Percentiles rank a stretch among this genome's conserved stretches.
Conservation (phyloP, 768 basidiomycete species). For the Filobasidium wieringae region DNA sequence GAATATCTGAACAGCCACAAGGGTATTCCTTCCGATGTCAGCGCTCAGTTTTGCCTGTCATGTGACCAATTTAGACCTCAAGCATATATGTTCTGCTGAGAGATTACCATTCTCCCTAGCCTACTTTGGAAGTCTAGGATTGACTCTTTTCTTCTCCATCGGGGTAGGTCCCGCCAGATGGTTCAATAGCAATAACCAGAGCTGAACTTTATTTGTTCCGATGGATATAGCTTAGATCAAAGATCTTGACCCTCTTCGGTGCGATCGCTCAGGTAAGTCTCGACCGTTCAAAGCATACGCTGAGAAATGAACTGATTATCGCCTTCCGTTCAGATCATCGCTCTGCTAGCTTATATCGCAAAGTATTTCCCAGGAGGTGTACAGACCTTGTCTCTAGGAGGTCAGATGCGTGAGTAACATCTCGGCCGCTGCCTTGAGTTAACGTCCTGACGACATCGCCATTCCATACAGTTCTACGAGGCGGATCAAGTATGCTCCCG, state of each 20-base stretch:
- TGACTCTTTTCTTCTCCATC: slow-evolving; percentile 85
- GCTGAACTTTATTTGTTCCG: neutral
- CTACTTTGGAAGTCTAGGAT: slow-evolving; percentile 68
- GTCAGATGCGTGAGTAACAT: slow-evolving; percentile 40
- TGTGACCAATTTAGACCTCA: no score
- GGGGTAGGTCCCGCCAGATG: slow-evolving; percentile 48
- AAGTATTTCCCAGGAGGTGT: slow-evolving; percentile 86
- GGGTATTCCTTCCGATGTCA: no score
- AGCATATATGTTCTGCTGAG: slow-evolving; percentile 65
- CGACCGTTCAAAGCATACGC: neutral
- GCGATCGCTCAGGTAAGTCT: slow-evolving; percentile 62
- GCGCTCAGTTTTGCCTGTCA: no score
- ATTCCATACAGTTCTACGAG: neutral
- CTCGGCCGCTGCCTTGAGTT: slow-evolving; percentile 35
- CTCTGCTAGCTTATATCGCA: slow-evolving; percentile 75
- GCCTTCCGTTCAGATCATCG: slow-evolving; percentile 50
- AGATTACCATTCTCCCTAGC: slow-evolving; percentile 71
- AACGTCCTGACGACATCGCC: no score
- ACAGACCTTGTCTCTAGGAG: slow-evolving; percentile 37
- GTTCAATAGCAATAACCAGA: neutral
- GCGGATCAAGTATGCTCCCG: neutral
- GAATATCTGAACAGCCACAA: slow-evolving; percentile 13
- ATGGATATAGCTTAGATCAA: slow-evolving; percentile 57
- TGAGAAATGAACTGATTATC: neutral
- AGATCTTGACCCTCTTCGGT: slow-evolving; percentile 70